Base-by-base conservation (phyloP, 1,284 basidiomycete species). In the Gomphus bonarii region DNA sequence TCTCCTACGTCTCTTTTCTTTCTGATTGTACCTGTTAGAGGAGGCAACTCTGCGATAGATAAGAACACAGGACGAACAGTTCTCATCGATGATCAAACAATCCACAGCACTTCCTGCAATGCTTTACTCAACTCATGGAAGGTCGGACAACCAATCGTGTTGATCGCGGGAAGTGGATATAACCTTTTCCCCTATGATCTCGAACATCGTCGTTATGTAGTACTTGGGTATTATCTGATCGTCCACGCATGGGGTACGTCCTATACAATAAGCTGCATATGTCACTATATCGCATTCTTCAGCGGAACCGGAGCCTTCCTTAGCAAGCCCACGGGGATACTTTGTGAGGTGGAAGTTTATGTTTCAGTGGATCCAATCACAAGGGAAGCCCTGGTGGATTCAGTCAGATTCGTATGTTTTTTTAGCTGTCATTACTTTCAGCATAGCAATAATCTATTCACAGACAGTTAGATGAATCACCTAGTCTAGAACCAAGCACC, bases 321-420 rank as follows among this genome's bases (percentile, higher is more conserved):
- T 76, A 9, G 66, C 67, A 33, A 79, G 76, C 58, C 69, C 70
- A 18, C 65, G 64, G 33, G 75, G 77, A 6, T 69, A 68, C 47
- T 79, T 87, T 18, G 74, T 87, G 5, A 75, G 86, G 10, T 87
- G 80, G 67, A 90, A 90, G 65, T 88, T 90, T 63, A 80, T 82
- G 6, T 90, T 90, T 62, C 82, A 84, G 61, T 90, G 86, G 85
- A 86, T 84, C 61, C 77, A 82, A 60, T 76, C 74, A 50, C 86
- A 89, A 69, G 84, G 78, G 36, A 61, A 69, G 51, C 72, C 65
- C 10, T 68, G 67, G 63, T 40, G 54, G 54, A 55, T 48, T 44
- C 20, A 1, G 14, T 14, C 18, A 20, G 54, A 55, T 8, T 7
- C 31, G 42, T 38, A 55, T 7, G 54, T 55, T 30, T 44, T 20